A percentile compares a stretch with the other conserved stretches of the same genome.
phyloP scores from a whole-genome alignment of 495 filamentous ascomycete genomes.

The Podospora fimiseda region DNA sequence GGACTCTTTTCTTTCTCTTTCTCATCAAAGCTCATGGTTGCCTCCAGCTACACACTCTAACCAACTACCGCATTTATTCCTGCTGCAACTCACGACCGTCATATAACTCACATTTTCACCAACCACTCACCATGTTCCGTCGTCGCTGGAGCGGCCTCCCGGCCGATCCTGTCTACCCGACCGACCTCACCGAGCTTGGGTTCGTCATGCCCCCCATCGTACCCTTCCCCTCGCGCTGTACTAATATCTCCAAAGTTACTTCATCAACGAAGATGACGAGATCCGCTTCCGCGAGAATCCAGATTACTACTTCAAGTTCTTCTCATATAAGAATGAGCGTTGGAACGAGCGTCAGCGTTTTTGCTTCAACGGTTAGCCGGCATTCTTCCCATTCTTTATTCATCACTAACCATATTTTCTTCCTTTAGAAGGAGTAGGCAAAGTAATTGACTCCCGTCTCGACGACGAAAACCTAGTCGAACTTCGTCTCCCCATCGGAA shows the following conservation, averaged over 20 bases:
- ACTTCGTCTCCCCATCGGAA: conserved; percentile 53
- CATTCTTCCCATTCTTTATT: neutral
- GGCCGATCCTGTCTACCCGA: conserved; percentile 58
- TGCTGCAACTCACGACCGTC: too few relatives aligned
- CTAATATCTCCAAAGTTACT: conserved; percentile 48
- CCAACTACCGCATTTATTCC: too few relatives aligned
- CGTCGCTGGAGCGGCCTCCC: conserved; percentile 58
- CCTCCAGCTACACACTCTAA: too few relatives aligned
- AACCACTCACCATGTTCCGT: conserved; percentile 67
- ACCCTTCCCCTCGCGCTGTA: neutral
- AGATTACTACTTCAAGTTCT: conserved; percentile 64
- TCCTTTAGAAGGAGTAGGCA: conserved; percentile 53
- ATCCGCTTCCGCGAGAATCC: conserved; percentile 61
- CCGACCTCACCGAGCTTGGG: conserved; percentile 62
- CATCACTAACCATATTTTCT: neutral
- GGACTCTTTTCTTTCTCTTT: too few relatives aligned
- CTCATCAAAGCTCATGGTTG: too few relatives aligned
- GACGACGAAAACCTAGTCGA: conserved; percentile 47
- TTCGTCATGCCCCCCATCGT: conserved; percentile 30
- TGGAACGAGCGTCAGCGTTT: conserved; percentile 66
- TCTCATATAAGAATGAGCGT: conserved; percentile 61
- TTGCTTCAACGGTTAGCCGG: conserved; percentile 57
- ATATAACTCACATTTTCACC: too few relatives aligned
- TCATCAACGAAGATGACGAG: conserved; percentile 63
- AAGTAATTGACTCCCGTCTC: conserved; percentile 56